Conservation (phyloP, 139 green algal genomes). For the Closterium sp. region DNA sequence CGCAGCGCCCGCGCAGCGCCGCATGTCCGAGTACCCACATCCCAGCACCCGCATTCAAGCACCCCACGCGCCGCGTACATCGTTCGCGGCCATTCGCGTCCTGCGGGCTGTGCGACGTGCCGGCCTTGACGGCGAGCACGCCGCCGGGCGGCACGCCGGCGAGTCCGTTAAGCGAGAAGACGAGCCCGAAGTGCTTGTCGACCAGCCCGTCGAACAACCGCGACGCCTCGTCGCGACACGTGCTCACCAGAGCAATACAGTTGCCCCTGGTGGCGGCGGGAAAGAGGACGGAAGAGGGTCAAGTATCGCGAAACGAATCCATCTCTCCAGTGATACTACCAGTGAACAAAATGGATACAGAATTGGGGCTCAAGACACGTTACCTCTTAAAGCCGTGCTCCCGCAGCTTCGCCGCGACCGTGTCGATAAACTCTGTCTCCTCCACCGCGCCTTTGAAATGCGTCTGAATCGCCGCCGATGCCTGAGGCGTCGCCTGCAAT, state of each 20-base stretch:
- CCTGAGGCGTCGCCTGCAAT: neutral
- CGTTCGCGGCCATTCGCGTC: neutral
- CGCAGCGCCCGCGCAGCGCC: no score
- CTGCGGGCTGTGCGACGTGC: constrained; percentile 6
- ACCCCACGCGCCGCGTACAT: neutral
- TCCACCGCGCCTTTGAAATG: neutral
- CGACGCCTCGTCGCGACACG: constrained; percentile 8
- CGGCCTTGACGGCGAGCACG: neutral
- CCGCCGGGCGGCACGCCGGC: constrained; percentile 1
- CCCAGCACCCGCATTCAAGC: no score
- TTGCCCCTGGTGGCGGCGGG: neutral
- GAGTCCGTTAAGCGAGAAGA: neutral
- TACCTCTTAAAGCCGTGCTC: neutral
- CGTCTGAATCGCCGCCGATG: neutral
- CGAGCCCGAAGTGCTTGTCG: neutral
- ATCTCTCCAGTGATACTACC: no score
- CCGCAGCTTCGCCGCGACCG: neutral
- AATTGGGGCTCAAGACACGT: neutral
- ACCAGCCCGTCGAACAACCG: neutral
- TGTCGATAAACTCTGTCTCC: neutral
- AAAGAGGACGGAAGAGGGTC: neutral
- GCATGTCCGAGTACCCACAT: no score
- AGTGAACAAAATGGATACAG: no score
- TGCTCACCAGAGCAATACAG: neutral
- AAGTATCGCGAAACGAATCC: no score